Conservation (phyloP, 1,139 yeast species). For the Sugiyamaella xylanicola region DNA sequence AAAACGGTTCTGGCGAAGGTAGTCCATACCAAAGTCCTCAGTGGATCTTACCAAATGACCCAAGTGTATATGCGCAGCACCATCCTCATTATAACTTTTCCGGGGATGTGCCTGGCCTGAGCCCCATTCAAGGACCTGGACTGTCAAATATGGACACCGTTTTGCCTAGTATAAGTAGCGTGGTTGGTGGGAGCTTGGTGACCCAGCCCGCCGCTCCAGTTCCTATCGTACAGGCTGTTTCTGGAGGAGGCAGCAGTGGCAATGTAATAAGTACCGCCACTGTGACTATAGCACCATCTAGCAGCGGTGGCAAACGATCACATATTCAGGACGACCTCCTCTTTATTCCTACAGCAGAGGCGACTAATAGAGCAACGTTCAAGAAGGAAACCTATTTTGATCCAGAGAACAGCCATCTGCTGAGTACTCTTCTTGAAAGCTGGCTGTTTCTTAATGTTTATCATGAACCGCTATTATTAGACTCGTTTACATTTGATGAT, state of each 20-base stretch:
- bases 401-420: not conserved
- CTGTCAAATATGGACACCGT: conserved; percentile 8
- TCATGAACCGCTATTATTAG: conserved; percentile 62
- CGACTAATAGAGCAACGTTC: conserved; percentile 3
- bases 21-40: conserved; percentile 6
- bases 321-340: conserved; percentile 14
- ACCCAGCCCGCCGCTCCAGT: not conserved
- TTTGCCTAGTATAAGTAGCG: conserved; percentile 8
- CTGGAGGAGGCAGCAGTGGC: not conserved
- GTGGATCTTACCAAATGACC: conserved; percentile 12
- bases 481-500: conserved; percentile 80
- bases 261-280: not conserved
- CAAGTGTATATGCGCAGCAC: not conserved
- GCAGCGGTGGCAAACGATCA: not conserved
- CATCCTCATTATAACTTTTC: not conserved
- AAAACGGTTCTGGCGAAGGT: not conserved
- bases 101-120: not conserved
- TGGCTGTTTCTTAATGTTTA: conserved; percentile 80
- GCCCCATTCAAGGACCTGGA: conserved; percentile 8
- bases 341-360: conserved; percentile 7
- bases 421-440: conserved; percentile 51
- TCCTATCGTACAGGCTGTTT: conserved; percentile 4
- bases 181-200: conserved; percentile 4
- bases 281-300: not conserved
- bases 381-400: conserved; percentile 3